Percentiles rank a stretch among this genome's conserved stretches.
phyloP scores from a whole-genome alignment of 2,329 filamentous ascomycete genomes.

The Exophiala aquamarina region DNA sequence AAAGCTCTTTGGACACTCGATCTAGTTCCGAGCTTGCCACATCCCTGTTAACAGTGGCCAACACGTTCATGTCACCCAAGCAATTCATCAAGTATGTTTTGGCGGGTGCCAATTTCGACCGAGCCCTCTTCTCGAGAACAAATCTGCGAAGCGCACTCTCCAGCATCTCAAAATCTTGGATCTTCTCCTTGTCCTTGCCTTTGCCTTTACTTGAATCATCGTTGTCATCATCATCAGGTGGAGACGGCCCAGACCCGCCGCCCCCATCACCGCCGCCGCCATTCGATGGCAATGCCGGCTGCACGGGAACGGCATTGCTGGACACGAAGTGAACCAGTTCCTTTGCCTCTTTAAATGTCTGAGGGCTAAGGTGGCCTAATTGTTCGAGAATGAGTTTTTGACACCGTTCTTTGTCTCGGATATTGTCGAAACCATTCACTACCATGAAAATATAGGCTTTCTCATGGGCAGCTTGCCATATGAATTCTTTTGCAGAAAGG shows the following conservation, averaged over 20 bases:
- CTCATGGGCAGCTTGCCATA: slow-evolving; percentile 89
- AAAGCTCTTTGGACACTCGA: slow-evolving; percentile 75
- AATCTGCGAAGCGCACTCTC: slow-evolving; percentile 89
- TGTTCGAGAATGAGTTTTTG: slow-evolving; percentile 93
- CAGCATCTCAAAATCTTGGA: slow-evolving; percentile 83
- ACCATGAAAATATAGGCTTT: slow-evolving; percentile 99
- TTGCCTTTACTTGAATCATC: slow-evolving; percentile 72
- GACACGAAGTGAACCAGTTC: slow-evolving; percentile 98
- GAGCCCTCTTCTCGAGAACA: slow-evolving; percentile 90
- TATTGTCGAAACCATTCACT: slow-evolving; percentile 94
- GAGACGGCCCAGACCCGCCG: slow-evolving; percentile 54
- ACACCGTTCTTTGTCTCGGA: slow-evolving; percentile 86
- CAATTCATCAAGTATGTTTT: slow-evolving; percentile 95
- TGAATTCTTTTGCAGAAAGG: slow-evolving; percentile 95
- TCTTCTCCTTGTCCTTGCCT: slow-evolving; percentile 83
- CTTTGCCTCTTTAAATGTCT: slow-evolving; percentile 85
- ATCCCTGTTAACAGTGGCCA: slow-evolving; percentile 84
- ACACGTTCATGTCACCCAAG: slow-evolving; percentile 77
- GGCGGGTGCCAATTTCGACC: slow-evolving; percentile 92
- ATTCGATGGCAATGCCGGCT: slow-evolving; percentile 55
- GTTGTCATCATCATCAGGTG: slow-evolving; percentile 42
- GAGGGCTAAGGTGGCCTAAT: slow-evolving; percentile 80
- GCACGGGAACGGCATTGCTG: slow-evolving; percentile 86
- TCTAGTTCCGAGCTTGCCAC: slow-evolving; percentile 83
- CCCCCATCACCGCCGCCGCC: slow-evolving; percentile 55